Base-by-base conservation (phyloP, 345 rosid species). In the Brassica carinata region DNA sequence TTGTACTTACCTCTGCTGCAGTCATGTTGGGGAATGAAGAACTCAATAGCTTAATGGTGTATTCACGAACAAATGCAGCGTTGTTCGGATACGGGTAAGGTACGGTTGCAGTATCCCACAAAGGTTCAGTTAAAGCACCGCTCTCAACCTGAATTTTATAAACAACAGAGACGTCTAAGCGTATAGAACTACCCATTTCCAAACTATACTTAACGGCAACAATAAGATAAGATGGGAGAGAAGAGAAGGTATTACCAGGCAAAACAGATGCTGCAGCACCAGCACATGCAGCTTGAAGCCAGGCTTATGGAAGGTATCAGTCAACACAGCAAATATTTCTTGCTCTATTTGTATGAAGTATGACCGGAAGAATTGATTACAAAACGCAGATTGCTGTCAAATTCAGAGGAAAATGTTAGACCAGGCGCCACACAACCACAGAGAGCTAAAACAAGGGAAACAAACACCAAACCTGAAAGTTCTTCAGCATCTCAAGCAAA, bases 11-110 rank as follows among this genome's bases (percentile, higher is more conserved):
- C 96, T 96, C 99, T 65, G 86, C 84, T 45, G 85, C 79, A 73
- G 95, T 92, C 99, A 96, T 96, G 86, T 96, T 96, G 45, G 98
- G 98, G 77, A 96, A 96, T 8, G 99, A 96, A 61, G 97, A 83
- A 66, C 96, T 89, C 86, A 96, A 78, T 67, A 96, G 92, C 84
- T 94, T 94, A 75, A 96, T 92, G 64, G 98, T 93, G 85, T 90
- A 90, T 55, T 96, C 99, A 15, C 91, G 97, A 82, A 94, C 90
- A 87, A 92, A 96, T 31, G 86, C 76, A 31, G 86, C 86, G 73
- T 96, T 96, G 79, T 87, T 89, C 58, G 89, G 93, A 85, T 92
- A 96, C 1, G 89, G 87, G 79, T 89, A 91, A 48, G 93, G 78
- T 27, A 91, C 97, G 0, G 93, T 83, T 27, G 94, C 70, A 77